Conservation (phyloP, 2,329 filamentous ascomycete genomes). For the Pleoardoris graminearum region DNA sequence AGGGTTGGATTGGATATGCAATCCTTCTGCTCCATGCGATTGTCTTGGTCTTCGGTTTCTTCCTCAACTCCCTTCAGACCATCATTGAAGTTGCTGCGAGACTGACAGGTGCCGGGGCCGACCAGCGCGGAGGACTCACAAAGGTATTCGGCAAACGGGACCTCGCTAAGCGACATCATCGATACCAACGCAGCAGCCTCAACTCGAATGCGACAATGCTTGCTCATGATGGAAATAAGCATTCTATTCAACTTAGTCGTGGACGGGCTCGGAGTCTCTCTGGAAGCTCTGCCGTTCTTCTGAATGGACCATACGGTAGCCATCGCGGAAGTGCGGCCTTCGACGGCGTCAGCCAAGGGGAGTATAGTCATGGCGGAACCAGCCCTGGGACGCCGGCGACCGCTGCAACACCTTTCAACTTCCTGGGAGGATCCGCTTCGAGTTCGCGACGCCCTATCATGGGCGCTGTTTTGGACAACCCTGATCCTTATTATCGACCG, state of each 20-base stretch:
- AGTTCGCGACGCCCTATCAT: constrained; percentile 48
- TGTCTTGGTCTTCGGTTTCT: constrained; percentile 88
- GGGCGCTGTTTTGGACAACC: constrained; percentile 36
- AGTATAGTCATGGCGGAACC: constrained; percentile 61
- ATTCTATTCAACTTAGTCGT: constrained; percentile 59
- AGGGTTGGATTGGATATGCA: constrained; percentile 93
- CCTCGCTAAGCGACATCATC: constrained; percentile 71
- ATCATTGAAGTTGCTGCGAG: constrained; percentile 85
- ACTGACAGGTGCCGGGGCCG: constrained; percentile 78
- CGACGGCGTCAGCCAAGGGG: constrained; percentile 57
- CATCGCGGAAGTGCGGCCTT: constrained; percentile 56
- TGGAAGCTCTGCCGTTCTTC: constrained; percentile 63
- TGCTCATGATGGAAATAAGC: constrained; percentile 66
- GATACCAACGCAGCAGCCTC: constrained; percentile 75
- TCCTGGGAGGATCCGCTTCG: constrained; percentile 56
- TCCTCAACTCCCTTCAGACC: constrained; percentile 88
- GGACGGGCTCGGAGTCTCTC: constrained; percentile 63
- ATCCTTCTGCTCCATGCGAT: constrained; percentile 84
- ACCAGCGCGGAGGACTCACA: constrained; percentile 76
- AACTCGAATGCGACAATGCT: constrained; percentile 83
- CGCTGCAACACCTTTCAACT: constrained; percentile 72
- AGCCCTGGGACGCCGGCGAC: constrained; percentile 72
- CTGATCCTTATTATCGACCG: constrained; percentile 87
- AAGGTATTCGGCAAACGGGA: constrained; percentile 90
- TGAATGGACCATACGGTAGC: constrained; percentile 55